Evolutionary conservation across 2,329 filamentous ascomycete genomes (phyloP).

Genomic region (Grosmannia clavigera): DNA sequence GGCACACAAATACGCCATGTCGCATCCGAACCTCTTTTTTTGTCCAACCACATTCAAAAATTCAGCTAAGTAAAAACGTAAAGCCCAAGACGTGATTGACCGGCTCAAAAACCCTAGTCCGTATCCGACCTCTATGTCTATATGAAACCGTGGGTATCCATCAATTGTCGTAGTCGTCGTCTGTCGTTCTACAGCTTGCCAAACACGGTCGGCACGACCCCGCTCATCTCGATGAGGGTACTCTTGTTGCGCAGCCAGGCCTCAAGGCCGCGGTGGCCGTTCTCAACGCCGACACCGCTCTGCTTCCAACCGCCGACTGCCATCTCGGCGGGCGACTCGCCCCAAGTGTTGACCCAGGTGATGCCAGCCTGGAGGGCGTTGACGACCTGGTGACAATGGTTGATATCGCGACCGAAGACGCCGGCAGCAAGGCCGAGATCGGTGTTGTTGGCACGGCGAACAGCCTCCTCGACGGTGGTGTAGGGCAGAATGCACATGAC

Average conservation of each 20-base stretch:
- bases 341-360: conserved; percentile 89
- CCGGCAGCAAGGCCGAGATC: conserved; percentile 70
- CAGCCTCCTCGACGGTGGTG: conserved; percentile 53
- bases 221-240: conserved; percentile 72
- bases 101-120: no score
- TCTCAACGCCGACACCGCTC: conserved; percentile 80
- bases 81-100: no score
- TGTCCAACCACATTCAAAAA: no score
- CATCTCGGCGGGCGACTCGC: conserved; percentile 87
- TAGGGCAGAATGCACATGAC: conserved; percentile 76
- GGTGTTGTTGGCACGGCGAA: conserved; percentile 64
- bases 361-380: conserved; percentile 68
- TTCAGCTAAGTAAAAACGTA: no score
- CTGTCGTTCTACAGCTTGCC: conserved; percentile 36
- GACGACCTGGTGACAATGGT: conserved; percentile 59
- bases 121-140: no score
- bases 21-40: no score
- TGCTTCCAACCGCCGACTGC: conserved; percentile 85
- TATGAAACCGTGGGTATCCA: no score
- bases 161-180: no score
- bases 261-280: conserved; percentile 65
- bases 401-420: conserved; percentile 67
- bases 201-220: conserved; percentile 59
- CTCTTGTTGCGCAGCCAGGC: conserved; percentile 82
- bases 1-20: no score